Evolutionary conservation across 2,329 filamentous ascomycete genomes (phyloP).

Genomic region (Mariannaea sp.): DNA sequence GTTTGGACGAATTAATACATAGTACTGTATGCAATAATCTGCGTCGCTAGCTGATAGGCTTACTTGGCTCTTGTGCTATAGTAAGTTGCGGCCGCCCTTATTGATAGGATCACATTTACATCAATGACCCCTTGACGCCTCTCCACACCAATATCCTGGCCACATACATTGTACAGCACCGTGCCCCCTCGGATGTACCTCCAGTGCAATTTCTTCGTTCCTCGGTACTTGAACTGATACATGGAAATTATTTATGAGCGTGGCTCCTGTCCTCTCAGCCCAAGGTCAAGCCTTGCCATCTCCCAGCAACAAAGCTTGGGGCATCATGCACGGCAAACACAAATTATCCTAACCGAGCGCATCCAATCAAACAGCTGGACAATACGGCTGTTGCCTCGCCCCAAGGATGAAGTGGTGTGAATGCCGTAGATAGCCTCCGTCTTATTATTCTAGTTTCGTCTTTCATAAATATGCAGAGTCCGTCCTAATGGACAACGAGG

Average conservation of each 20-base stretch:
- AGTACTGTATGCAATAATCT: no score
- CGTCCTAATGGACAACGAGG: not conserved
- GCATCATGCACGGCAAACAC: not conserved
- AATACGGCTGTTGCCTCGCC: no score
- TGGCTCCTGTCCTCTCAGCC: not conserved
- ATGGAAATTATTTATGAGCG: no score
- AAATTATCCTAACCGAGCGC: not conserved
- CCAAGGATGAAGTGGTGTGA: no score
- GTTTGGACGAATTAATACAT: no score
- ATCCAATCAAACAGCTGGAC: not conserved
- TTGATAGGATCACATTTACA: not conserved
- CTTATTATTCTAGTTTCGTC: no score
- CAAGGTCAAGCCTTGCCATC: slow-evolving; percentile 1
- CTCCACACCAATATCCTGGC: not conserved
- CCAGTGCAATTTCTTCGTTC: not conserved
- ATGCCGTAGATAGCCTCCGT: no score
- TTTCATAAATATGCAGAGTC: no score
- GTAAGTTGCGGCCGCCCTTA: not conserved
- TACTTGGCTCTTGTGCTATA: slow-evolving; percentile 8
- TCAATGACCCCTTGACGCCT: not conserved
- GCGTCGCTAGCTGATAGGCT: no score
- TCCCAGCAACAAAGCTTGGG: not conserved
- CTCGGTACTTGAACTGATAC: not conserved
- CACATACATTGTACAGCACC: slow-evolving; percentile 1
- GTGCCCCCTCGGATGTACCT: not conserved